Conservation (phyloP, 805 yeast genomes). For the Candida tammaniensis region DNA sequence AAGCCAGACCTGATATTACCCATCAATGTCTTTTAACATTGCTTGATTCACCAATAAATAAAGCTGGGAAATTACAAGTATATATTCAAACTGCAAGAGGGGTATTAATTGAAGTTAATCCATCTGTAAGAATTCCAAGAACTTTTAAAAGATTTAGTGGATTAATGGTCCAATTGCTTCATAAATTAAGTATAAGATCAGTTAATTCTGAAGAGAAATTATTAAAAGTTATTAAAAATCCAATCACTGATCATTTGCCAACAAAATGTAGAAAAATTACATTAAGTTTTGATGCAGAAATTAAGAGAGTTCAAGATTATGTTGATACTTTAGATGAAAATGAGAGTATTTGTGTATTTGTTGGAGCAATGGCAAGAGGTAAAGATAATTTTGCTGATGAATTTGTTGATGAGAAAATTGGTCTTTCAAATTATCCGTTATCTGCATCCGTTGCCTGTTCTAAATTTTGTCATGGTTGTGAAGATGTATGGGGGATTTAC, state of each 20-base stretch:
- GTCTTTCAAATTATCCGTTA: slow-evolving; percentile 90
- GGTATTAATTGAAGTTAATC: slow-evolving; percentile 92
- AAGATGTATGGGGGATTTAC: slow-evolving; percentile 92
- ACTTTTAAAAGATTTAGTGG: slow-evolving; percentile 98
- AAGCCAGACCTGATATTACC: slow-evolving; percentile 98
- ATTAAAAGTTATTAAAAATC: slow-evolving; percentile 92
- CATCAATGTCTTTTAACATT: slow-evolving; percentile 95
- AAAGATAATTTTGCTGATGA: slow-evolving; percentile 97
- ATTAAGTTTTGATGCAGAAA: slow-evolving; percentile 86
- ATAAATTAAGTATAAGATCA: slow-evolving; percentile 87
- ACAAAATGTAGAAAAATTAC: slow-evolving; percentile 94
- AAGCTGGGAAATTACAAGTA: slow-evolving; percentile 95
- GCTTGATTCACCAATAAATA: slow-evolving; percentile 95
- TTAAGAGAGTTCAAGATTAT: slow-evolving; percentile 84
- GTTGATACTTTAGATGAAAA: slow-evolving; percentile 75
- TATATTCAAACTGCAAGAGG: slow-evolving; percentile 95
- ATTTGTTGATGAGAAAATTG: slow-evolving; percentile 92
- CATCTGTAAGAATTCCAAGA: slow-evolving; percentile 95
- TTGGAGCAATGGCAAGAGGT: slow-evolving; percentile 99
- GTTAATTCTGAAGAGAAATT: slow-evolving; percentile 94
- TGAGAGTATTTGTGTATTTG: slow-evolving; percentile 96
- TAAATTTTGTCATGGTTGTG: slow-evolving; percentile 97
- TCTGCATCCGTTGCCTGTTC: slow-evolving; percentile 98
- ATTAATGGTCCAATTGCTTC: slow-evolving; percentile 93
- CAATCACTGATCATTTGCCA: slow-evolving; percentile 95